A percentile compares a stretch with the other conserved stretches of the same genome.
phyloP scores from a whole-genome alignment of 179 eudicot genomes.

The Amaranthus tricolor region DNA sequence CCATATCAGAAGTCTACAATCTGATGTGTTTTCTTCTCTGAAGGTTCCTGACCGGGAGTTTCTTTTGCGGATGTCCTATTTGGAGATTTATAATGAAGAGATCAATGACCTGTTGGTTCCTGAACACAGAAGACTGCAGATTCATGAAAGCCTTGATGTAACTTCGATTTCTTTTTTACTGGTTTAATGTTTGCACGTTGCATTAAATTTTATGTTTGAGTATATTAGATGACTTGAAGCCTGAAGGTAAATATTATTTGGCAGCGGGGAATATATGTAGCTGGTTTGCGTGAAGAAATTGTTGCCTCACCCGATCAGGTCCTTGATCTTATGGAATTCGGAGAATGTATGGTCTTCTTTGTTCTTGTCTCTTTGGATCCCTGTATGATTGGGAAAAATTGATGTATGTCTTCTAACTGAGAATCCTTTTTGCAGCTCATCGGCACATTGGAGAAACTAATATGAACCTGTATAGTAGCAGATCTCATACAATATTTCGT shows the following conservation, averaged over 20 bases:
- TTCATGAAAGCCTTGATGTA: constrained; percentile 95
- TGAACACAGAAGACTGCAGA: constrained; percentile 82
- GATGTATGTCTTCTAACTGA: constrained; percentile 12
- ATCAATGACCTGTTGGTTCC: constrained; percentile 92
- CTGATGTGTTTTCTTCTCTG: constrained; percentile 13
- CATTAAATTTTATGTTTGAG: not conserved
- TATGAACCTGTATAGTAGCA: constrained; percentile 91
- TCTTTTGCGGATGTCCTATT: constrained; percentile 88
- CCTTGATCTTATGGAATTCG: constrained; percentile 83
- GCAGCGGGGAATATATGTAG: constrained; percentile 95
- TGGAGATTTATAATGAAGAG: constrained; percentile 98
- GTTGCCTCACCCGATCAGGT: constrained; percentile 94
- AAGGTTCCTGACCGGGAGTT: constrained; percentile 84
- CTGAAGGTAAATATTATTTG: constrained; percentile 1
- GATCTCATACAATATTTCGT: constrained; percentile 97
- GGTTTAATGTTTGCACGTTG: not conserved
- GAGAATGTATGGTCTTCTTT: constrained; percentile 61
- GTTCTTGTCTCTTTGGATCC: not conserved
- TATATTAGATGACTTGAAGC: constrained; percentile 11
- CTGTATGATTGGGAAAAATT: constrained; percentile 1
- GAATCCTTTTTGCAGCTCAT: constrained; percentile 54
- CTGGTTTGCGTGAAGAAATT: constrained; percentile 93
- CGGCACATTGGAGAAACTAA: constrained; percentile 97
- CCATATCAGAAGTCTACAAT: constrained; percentile 1
- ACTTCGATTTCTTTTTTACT: not conserved